Evolutionary conservation across 768 basidiomycete species (phyloP), one percentile per base, ranked within the genome.

Genomic region (Macrocybe gigantea): DNA sequence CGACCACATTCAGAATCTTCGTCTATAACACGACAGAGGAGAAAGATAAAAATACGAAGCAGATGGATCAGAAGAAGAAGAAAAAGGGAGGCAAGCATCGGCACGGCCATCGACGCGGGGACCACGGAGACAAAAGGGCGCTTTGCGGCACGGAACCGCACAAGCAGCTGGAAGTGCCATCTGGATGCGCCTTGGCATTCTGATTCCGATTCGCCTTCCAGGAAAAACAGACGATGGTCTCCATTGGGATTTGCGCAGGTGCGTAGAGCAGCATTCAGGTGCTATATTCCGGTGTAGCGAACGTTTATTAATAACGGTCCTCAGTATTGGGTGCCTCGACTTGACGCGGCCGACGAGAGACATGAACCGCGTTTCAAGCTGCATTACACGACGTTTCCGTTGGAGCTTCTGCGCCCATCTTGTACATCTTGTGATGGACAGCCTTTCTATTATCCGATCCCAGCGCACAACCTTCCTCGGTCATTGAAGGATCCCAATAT

Each of bases 161-260:
- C 60, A 65, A 65, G 82, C 41, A 79, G 77, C 35, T 85, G 84
- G 75, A 77, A 76, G 56, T 87, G 85, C 62, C 73, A 77, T 52
- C 61, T 82, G 53, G 68, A 78, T 53, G 69, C 77, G 49, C 67
- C 75, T 12, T 85, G 78, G 83, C 69, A 74, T 63, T 80, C 76
- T 56, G 82, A 78, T 66, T 64, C 77, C 15, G 60, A 74, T 14
- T 76, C 87, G 8, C 92, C 93, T 8, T 87, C 87, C 22, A 72
- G 88, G 49, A 70, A 57, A 33, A 93, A 93, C 62, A 69, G 68
- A 43, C 72, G 75, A 41, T 85, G 84, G 77, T 79, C 81, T 7
- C 84, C 88, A 4, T 67, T 93, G 37, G 90, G 90, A 39, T 96
- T 85, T 70, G 83, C 87, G 42, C 93, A 95, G 78, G 91, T 89